These are phyloP conservation scores for Eremothecium sinecaudum DNA, from an alignment of 1,139 yeast genomes.

Conservation along the genomic window DNA sequence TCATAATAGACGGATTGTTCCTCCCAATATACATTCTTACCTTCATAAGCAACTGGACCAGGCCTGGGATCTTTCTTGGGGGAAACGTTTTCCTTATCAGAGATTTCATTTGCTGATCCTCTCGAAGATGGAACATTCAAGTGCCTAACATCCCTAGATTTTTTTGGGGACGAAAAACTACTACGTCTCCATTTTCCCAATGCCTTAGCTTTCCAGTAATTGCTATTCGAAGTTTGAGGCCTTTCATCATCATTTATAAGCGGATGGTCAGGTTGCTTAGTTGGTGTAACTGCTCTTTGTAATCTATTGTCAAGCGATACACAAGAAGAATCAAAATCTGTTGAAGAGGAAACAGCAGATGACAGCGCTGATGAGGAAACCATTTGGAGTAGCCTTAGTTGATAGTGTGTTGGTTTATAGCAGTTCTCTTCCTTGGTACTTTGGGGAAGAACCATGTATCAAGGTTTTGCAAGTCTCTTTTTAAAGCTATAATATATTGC, in stretches of 20 bases:
- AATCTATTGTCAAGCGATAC: constrained; percentile 2
- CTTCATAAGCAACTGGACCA: not conserved
- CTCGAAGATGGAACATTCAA: constrained; percentile 2
- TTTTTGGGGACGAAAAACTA: not conserved
- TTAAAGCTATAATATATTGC: constrained; percentile 2
- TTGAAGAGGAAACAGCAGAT: constrained; percentile 2
- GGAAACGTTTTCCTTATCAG: not conserved
- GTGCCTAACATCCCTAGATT: not conserved
- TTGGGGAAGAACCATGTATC: too few species aligned
- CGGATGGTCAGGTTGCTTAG: not conserved
- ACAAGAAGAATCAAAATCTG: not conserved
- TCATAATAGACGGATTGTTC: not conserved
- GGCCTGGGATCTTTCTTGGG: not conserved
- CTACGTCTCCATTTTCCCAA: constrained; percentile 3
- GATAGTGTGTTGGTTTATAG: constrained; percentile 1
- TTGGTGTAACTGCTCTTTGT: constrained; percentile 4
- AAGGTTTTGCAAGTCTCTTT: too few species aligned
- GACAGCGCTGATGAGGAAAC: not conserved
- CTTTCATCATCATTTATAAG: not conserved
- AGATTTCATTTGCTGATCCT: not conserved
- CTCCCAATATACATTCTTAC: constrained; percentile 1
- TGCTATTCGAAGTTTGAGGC: constrained; percentile 1
- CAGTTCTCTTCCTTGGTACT: constrained; percentile 3
- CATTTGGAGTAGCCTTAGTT: not conserved
- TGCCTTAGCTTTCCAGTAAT: constrained; percentile 4